A percentile compares a stretch with the other conserved stretches of the same genome.
phyloP scores from a whole-genome alignment of 2,329 filamentous ascomycete species.

The Akanthomyces muscarius region DNA sequence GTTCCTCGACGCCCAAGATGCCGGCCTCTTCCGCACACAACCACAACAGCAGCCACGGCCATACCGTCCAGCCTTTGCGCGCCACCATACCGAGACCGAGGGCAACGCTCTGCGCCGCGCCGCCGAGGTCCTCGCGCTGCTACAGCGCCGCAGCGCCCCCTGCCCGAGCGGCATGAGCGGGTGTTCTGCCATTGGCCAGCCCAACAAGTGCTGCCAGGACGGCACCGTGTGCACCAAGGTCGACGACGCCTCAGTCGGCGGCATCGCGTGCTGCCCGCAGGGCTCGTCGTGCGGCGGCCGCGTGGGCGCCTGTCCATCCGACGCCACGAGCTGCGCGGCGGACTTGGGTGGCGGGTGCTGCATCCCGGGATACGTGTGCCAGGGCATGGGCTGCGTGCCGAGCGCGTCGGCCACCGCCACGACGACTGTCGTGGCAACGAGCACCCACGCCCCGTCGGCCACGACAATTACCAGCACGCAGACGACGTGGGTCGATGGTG shows the following conservation, averaged over 20 bases:
- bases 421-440: constrained; percentile 19
- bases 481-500: constrained; percentile 34
- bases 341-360: constrained; percentile 71
- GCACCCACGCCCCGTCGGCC: constrained; percentile 19
- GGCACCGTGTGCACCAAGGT: constrained; percentile 64
- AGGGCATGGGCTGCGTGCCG: constrained; percentile 59
- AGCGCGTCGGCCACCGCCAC: constrained; percentile 29
- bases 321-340: constrained; percentile 61
- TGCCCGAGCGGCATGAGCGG: constrained; percentile 64
- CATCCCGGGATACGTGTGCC: constrained; percentile 65
- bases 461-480: constrained; percentile 37
- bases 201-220: constrained; percentile 69
- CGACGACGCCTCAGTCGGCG: constrained; percentile 57
- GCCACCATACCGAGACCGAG: constrained; percentile 35
- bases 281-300: constrained; percentile 60
- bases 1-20: constrained; percentile 28
- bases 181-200: constrained; percentile 60
- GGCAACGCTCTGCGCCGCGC: constrained; percentile 35
- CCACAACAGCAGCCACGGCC: constrained; percentile 21
- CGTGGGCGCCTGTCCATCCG: constrained; percentile 58
- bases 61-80: constrained; percentile 49
- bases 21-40: constrained; percentile 12
- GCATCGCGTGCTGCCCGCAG: constrained; percentile 70
- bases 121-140: constrained; percentile 42
- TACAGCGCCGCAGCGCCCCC: constrained; percentile 51